Evolutionary conservation across 495 filamentous ascomycete species (phyloP), one percentile per base, ranked within the genome.

Genomic region (Elaphomyces granulatus): DNA sequence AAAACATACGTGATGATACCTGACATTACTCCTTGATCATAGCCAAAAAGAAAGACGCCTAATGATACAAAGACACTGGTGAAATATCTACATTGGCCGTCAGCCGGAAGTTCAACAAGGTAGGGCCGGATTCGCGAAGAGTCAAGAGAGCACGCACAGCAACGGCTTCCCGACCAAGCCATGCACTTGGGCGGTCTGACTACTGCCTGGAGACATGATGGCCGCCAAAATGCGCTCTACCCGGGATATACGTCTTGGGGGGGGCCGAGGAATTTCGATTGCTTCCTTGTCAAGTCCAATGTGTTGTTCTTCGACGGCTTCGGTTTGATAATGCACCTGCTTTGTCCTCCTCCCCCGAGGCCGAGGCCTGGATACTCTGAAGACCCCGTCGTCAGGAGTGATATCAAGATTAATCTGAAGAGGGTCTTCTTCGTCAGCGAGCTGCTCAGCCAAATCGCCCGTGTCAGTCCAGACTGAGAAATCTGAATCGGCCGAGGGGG

Each of bases 11-110:
- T 95, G 62, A 98, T 95, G 52, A 98, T 93, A 32, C 90, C 92
- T 43, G 92, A 96, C 90, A 95, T 96, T 34, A 98, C 90, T 44
- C 90, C 90, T 59, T 98, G 90, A 55, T 98, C 90, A 72, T 98
- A 98, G 40, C 90, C 92, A 58, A 98, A 98, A 18, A 98, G 67
- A 50, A 98, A 98, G 18, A 98, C 90, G 17, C 90, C 90, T 54
- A 98, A 70, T 36, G 92, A 96, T 47, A 98, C 90, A 63, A 98
- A 96, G 12, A 98, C 82, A 56, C 83, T 94, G 21, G 92, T 94
- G 56, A 98, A 96, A 55, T 95, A 98, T 37, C 87, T 94, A 50
- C 19, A 44, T 31, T 18, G 15, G 40, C 2, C n/a, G 23, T 28
- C 12, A 28, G 23, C 12, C 12, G 21, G 14, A 43, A 8, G 3